Evolutionary conservation across 2,329 filamentous ascomycete species (phyloP).

Genomic region (Trichoderma sp.): DNA sequence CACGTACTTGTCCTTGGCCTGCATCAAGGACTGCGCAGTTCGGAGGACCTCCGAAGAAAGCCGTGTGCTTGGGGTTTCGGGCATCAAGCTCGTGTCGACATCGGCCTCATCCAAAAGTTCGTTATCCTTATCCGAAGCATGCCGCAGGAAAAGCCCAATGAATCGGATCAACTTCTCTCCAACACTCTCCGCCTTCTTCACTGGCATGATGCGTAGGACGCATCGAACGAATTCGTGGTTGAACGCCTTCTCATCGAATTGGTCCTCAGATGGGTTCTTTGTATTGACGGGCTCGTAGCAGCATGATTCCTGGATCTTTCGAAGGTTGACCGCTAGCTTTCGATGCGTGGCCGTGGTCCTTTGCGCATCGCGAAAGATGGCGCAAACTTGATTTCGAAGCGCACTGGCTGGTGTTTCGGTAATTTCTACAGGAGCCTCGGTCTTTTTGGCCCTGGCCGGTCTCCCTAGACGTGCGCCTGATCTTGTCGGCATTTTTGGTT

Average conservation of each 20-base stretch:
- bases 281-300: conserved; percentile 59
- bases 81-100: conserved; percentile 67
- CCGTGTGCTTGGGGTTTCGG: conserved; percentile 80
- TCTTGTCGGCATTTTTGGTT: conserved; percentile 48
- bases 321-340: conserved; percentile 81
- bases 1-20: conserved; percentile 87
- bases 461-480: conserved; percentile 47
- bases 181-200: conserved; percentile 88
- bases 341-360: conserved; percentile 85
- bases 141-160: conserved; percentile 78
- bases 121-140: conserved; percentile 68
- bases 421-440: conserved; percentile 66
- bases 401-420: conserved; percentile 69
- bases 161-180: conserved; percentile 86
- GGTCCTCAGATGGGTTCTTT: conserved; percentile 55
- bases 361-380: conserved; percentile 78
- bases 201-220: conserved; percentile 73
- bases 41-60: conserved; percentile 73
- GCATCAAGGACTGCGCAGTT: conserved; percentile 70
- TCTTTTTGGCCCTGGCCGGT: conserved; percentile 42
- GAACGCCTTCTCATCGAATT: conserved; percentile 83
- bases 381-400: conserved; percentile 70
- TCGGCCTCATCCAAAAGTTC: conserved; percentile 64
- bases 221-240: conserved; percentile 83
- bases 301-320: conserved; percentile 88